phyloP scores from a whole-genome alignment of 148 eudicot species.

The Vaccinium darrowii region DNA sequence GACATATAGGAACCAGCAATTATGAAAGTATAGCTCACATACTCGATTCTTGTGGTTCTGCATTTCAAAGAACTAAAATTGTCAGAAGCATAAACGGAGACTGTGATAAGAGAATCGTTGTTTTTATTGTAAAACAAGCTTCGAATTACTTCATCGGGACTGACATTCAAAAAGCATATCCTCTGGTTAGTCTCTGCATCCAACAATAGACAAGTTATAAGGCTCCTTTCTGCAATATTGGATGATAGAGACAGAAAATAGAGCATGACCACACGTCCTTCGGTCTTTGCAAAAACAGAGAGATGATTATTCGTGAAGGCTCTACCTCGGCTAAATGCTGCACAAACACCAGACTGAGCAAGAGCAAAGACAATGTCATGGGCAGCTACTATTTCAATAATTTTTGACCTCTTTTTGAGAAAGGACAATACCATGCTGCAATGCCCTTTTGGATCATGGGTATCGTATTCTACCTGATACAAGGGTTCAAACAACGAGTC shows the following conservation, averaged over 20 bases:
- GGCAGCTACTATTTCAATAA: conserved; percentile 95
- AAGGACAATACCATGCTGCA: conserved; percentile 69
- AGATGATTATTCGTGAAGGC: not conserved
- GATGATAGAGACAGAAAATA: not conserved
- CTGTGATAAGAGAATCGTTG: conserved; percentile 94
- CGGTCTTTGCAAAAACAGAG: not conserved
- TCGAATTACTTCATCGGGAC: conserved; percentile 89
- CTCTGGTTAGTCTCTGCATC: conserved; percentile 89
- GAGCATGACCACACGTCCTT: not conserved
- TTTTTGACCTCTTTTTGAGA: conserved; percentile 76
- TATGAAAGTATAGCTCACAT: conserved; percentile 21
- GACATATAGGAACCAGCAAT: not conserved
- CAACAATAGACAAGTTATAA: conserved; percentile 4
- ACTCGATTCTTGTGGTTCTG: conserved; percentile 96
- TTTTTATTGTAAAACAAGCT: conserved; percentile 98
- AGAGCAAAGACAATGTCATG: conserved; percentile 96
- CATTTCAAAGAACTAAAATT: conserved; percentile 94
- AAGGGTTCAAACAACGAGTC: conserved; percentile 12
- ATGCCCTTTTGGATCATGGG: conserved; percentile 95
- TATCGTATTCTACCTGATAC: conserved; percentile 88
- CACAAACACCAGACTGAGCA: conserved; percentile 94
- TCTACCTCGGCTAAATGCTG: conserved; percentile 93
- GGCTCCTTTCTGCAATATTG: not conserved
- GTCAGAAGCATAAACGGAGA: conserved; percentile 94
- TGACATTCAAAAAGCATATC: conserved; percentile 87